A percentile compares a stretch with the other conserved stretches of the same genome.
Evolutionary conservation across 331 rosid species (phyloP).

Genomic region (Acacia pycnantha): DNA sequence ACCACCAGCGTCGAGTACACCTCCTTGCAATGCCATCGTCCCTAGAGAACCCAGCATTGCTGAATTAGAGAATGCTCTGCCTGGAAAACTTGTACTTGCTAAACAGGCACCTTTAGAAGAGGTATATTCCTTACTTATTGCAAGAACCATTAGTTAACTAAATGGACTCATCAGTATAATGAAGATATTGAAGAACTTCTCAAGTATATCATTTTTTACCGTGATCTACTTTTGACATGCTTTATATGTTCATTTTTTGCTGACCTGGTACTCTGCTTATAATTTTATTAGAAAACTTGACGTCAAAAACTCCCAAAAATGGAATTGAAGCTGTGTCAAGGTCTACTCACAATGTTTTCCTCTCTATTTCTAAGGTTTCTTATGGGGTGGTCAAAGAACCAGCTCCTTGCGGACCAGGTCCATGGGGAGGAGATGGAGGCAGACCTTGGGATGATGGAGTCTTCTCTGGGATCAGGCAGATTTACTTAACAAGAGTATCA

Average conservation of each 20-base stretch:
- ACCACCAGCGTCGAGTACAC: conserved; percentile 12
- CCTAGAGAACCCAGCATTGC: conserved; percentile 35
- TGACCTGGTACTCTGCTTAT: neutral
- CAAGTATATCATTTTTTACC: neutral
- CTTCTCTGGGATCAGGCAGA: conserved; percentile 73
- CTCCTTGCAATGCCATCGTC: conserved; percentile 37
- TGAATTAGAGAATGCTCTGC: conserved; percentile 43
- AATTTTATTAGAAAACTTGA: neutral
- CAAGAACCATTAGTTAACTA: neutral
- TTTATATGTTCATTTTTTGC: neutral
- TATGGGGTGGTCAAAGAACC: conserved; percentile 76
- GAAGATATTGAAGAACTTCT: neutral
- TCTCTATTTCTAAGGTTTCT: conserved; percentile 39
- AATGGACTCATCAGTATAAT: neutral
- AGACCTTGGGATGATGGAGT: conserved; percentile 96
- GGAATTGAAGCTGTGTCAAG: neutral
- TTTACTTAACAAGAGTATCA: conserved; percentile 63
- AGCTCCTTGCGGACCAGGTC: conserved; percentile 89
- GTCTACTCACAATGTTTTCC: neutral
- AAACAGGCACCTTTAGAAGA: conserved; percentile 51
- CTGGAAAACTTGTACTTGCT: conserved; percentile 38
- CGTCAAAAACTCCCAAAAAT: neutral
- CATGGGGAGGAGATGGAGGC: conserved; percentile 98
- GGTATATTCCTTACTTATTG: conserved; percentile 40
- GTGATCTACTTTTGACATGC: neutral